phyloP scores from a whole-genome alignment of 768 basidiomycete genomes.

The Pisolithus marmoratus region DNA sequence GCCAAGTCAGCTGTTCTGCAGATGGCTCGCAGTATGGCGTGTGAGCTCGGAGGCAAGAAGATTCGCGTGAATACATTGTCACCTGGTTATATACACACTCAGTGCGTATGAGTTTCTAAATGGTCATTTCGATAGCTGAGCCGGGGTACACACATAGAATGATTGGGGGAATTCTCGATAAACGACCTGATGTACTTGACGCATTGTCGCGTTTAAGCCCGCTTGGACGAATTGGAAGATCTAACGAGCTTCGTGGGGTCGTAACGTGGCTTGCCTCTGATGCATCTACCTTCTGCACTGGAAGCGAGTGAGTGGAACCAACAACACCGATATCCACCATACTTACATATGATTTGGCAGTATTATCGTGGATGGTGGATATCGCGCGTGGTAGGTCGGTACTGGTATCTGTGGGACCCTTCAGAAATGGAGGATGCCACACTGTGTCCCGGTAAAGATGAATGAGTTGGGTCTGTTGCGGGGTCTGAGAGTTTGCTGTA shows the following conservation, averaged over 20 bases:
- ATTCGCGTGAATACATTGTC: constrained; percentile 76
- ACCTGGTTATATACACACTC: constrained; percentile 71
- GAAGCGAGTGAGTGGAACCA: constrained; percentile 61
- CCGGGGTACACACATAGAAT: constrained; percentile 45
- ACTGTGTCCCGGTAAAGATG: too few relatives aligned
- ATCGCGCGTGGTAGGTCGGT: constrained; percentile 22
- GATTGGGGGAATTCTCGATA: constrained; percentile 68
- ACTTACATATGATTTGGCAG: constrained; percentile 6
- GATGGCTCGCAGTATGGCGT: constrained; percentile 79
- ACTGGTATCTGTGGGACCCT: too few relatives aligned
- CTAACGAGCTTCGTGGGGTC: constrained; percentile 71
- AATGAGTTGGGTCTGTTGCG: too few relatives aligned
- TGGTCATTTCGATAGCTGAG: not conserved
- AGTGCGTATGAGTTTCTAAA: constrained; percentile 30
- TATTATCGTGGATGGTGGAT: constrained; percentile 28
- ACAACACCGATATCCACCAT: not conserved
- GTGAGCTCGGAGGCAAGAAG: constrained; percentile 58
- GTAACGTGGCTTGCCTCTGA: constrained; percentile 68
- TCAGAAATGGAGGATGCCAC: too few relatives aligned
- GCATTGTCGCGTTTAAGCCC: constrained; percentile 70
- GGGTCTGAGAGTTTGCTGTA: too few relatives aligned
- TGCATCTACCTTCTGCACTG: constrained; percentile 73
- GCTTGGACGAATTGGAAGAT: constrained; percentile 61
- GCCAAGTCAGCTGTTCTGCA: constrained; percentile 77
- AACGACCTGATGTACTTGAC: constrained; percentile 51